Evolutionary conservation across 495 filamentous ascomycete genomes (phyloP).

Genomic region (Aspergillus sclerotiicarbonarius): DNA sequence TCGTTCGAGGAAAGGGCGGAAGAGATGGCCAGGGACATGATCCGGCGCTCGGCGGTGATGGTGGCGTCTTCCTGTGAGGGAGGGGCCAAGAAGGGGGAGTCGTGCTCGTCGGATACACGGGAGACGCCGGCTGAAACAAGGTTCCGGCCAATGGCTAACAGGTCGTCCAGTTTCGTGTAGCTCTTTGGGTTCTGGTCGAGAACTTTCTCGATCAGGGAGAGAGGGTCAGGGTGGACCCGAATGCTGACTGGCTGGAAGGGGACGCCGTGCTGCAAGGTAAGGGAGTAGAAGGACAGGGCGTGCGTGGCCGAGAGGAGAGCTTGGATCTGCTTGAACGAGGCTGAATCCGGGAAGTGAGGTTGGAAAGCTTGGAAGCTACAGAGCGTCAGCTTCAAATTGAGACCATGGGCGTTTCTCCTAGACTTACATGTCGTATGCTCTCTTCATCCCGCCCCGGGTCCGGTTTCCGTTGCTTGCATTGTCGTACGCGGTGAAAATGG

Average conservation of each 20-base stretch:
- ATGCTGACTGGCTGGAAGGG: conserved; percentile 91
- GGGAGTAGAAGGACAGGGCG: conserved; percentile 78
- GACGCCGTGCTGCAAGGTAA: conserved; percentile 86
- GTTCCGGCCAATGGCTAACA: conserved; percentile 73
- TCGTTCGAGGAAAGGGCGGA: conserved; percentile 83
- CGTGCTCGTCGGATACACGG: conserved; percentile 22
- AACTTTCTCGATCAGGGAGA: conserved; percentile 78
- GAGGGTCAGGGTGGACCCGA: conserved; percentile 79
- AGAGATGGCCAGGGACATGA: conserved; percentile 86
- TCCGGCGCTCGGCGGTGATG: conserved; percentile 58
- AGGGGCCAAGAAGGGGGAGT: conserved; percentile 5
- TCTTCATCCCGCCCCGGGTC: conserved; percentile 78
- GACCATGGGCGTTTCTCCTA: neutral
- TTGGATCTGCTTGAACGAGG: conserved; percentile 54
- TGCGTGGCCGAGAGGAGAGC: conserved; percentile 85
- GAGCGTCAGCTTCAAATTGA: conserved; percentile 6
- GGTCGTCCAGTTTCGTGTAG: conserved; percentile 83
- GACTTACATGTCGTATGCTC: conserved; percentile 77
- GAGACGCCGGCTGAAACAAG: conserved; percentile 70
- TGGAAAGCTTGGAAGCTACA: conserved; percentile 67
- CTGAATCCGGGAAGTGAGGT: conserved; percentile 57
- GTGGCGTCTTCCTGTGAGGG: conserved; percentile 25
- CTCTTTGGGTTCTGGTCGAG: conserved; percentile 82
- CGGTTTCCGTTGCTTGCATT: conserved; percentile 88
- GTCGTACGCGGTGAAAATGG: conserved; percentile 75